Percentiles rank a stretch among this genome's conserved stretches.
phyloP scores from a whole-genome alignment of 495 filamentous ascomycete species.

The Podospora conica region DNA sequence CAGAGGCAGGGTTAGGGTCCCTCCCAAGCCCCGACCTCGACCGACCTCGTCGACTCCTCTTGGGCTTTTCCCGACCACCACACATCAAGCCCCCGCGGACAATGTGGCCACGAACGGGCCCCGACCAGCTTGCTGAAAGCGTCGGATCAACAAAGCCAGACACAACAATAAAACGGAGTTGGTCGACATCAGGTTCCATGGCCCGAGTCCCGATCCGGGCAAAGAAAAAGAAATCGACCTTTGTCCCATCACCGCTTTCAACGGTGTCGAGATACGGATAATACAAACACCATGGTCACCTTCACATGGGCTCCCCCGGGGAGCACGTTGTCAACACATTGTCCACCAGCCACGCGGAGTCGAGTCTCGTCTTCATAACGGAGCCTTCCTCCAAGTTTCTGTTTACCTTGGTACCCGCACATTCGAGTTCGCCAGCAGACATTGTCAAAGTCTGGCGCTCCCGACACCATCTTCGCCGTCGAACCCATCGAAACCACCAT shows the following conservation, averaged over 20 bases:
- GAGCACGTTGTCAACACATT: neutral
- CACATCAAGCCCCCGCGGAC: neutral
- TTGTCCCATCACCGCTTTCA: too few species aligned
- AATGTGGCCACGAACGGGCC: neutral
- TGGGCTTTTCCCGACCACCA: neutral
- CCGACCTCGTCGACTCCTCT: too few species aligned
- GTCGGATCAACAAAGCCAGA: neutral
- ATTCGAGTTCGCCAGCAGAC: neutral
- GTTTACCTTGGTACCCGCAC: neutral
- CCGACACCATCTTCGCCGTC: neutral
- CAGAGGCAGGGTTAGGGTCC: neutral
- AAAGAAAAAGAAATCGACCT: too few species aligned
- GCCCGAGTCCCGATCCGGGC: neutral
- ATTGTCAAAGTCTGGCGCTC: neutral
- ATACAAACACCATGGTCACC: neutral
- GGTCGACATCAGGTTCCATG: neutral
- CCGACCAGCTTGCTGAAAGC: neutral
- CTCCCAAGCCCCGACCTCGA: too few species aligned
- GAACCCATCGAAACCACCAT: neutral
- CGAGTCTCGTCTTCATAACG: neutral
- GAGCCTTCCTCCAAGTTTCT: neutral
- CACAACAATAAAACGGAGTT: neutral
- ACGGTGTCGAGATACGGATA: neutral
- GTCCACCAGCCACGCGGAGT: neutral
- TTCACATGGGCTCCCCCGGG: too few species aligned